Percentiles rank a stretch among this genome's conserved stretches.
phyloP scores from a whole-genome alignment of 331 rosid genomes.

The Arachis monticola region DNA sequence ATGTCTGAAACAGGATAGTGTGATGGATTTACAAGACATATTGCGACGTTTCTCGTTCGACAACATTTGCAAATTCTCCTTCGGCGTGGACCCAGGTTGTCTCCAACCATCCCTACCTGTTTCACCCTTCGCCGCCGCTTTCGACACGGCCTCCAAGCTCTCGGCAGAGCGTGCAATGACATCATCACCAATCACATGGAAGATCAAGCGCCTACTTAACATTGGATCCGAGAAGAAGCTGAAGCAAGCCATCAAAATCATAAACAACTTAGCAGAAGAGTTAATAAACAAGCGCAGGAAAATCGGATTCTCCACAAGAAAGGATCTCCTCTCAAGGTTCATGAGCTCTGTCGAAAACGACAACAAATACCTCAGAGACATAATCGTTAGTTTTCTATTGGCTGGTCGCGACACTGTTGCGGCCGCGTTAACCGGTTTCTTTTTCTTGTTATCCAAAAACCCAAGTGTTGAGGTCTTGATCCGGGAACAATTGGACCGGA shows the following conservation, averaged over 20 bases:
- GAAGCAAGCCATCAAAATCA: constrained; percentile 49
- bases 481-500: constrained; percentile 57
- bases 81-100: constrained; percentile 87
- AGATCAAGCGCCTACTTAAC: constrained; percentile 52
- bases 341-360: constrained; percentile 60
- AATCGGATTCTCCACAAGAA: constrained; percentile 30
- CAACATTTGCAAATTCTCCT: constrained; percentile 72
- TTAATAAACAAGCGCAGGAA: constrained; percentile 51
- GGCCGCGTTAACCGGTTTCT: constrained; percentile 68
- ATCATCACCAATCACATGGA: constrained; percentile 69
- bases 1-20: not conserved
- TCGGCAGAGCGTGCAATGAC: constrained; percentile 78
- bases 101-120: constrained; percentile 52
- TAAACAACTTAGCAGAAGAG: constrained; percentile 47
- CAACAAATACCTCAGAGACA: constrained; percentile 68
- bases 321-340: constrained; percentile 79
- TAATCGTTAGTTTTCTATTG: constrained; percentile 71
- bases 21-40: constrained; percentile 73
- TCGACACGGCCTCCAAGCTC: constrained; percentile 65
- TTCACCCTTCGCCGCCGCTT: constrained; percentile 57
- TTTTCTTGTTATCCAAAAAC: constrained; percentile 53
- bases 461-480: constrained; percentile 52
- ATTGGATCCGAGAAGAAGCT: constrained; percentile 74
- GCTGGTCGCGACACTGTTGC: constrained; percentile 93
- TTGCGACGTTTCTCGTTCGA: constrained; percentile 80